Evolutionary conservation across 805 yeast species (phyloP).

Genomic region (Candida nemodendra): DNA sequence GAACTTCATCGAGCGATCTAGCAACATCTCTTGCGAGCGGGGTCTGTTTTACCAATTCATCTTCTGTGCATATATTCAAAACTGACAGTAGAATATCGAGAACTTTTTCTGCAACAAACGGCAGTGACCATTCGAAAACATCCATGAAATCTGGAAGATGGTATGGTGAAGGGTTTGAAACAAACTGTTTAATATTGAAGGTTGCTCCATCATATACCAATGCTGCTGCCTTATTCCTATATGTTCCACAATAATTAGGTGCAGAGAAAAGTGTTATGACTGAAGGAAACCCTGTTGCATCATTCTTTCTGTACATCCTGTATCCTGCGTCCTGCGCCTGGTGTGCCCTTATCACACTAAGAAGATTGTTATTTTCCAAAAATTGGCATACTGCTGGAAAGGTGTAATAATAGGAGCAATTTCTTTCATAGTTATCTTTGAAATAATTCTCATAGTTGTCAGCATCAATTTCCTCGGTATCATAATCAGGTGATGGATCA

Average conservation of each 20-base stretch:
- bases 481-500: slow-evolving; percentile 88
- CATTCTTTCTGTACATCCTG: slow-evolving; percentile 84
- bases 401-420: slow-evolving; percentile 88
- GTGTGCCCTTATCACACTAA: slow-evolving; percentile 88
- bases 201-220: slow-evolving; percentile 87
- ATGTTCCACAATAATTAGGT: slow-evolving; percentile 88
- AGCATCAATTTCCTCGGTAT: slow-evolving; percentile 39
- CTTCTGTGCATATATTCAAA: slow-evolving; percentile 89
- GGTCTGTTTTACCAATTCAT: slow-evolving; percentile 76
- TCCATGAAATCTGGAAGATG: slow-evolving; percentile 98
- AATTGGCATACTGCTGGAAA: slow-evolving; percentile 78
- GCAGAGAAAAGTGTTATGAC: slow-evolving; percentile 90
- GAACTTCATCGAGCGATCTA: slow-evolving; percentile 29
- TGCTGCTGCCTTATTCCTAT: slow-evolving; percentile 92
- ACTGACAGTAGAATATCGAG: slow-evolving; percentile 89
- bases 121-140: slow-evolving; percentile 94
- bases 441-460: slow-evolving; percentile 46
- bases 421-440: slow-evolving; percentile 71
- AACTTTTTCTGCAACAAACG: slow-evolving; percentile 94
- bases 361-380: slow-evolving; percentile 69
- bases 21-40: slow-evolving; percentile 45
- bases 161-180: slow-evolving; percentile 87
- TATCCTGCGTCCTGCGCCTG: slow-evolving; percentile 98
- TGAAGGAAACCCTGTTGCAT: slow-evolving; percentile 83
- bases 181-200: slow-evolving; percentile 92